phyloP scores from a whole-genome alignment of 208 protist genomes.

The Crithidia thermophila region DNA sequence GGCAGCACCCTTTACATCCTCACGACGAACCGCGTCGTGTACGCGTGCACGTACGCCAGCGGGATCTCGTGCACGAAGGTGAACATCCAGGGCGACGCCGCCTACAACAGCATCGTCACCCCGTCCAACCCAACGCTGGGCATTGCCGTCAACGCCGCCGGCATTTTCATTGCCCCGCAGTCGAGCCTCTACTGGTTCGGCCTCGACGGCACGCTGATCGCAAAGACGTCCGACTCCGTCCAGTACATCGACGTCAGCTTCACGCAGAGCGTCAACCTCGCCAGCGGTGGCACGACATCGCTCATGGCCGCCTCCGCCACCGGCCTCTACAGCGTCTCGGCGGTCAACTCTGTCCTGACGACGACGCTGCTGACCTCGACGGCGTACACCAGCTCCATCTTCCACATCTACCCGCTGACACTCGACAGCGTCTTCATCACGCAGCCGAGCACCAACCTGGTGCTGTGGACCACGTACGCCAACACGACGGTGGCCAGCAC shows the following conservation, averaged over 20 bases:
- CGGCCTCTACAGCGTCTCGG: conserved; percentile 21
- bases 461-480: conserved; percentile 45
- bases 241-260: conserved; percentile 13
- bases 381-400: conserved; percentile 17
- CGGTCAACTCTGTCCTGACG: conserved; percentile 11
- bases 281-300: background rate
- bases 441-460: conserved; percentile 13
- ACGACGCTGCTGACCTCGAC: conserved; percentile 9
- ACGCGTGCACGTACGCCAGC: conserved; percentile 24
- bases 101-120: background rate
- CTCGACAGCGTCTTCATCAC: conserved; percentile 57
- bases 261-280: background rate
- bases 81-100: conserved; percentile 7
- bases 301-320: conserved; percentile 16
- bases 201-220: conserved; percentile 9
- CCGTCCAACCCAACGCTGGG: background rate
- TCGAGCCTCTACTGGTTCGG: conserved; percentile 36
- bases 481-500: conserved; percentile 28
- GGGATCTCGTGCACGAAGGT: conserved; percentile 1
- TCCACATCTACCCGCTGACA: conserved; percentile 42
- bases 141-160: conserved; percentile 15
- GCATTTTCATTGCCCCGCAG: conserved; percentile 28
- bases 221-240: background rate
- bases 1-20: conserved; percentile 33
- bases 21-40: conserved; percentile 20